These are phyloP conservation scores for Pyrenophora seminiperda DNA, from an alignment of 2,329 filamentous ascomycete species.

Conservation along the genomic window DNA sequence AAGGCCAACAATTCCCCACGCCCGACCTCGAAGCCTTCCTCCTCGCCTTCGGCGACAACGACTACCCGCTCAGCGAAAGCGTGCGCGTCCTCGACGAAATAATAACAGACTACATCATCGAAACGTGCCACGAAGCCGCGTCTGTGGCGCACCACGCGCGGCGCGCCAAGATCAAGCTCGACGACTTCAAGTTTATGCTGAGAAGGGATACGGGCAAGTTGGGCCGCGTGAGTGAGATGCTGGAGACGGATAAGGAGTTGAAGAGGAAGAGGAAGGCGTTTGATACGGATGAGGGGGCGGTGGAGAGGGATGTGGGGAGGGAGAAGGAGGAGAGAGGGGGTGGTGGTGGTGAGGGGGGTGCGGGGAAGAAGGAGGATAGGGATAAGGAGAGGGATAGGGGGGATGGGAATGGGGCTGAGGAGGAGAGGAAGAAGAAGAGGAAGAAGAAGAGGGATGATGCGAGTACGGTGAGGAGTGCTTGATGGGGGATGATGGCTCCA, in stretches of 20 bases:
- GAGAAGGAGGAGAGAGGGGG: constrained; percentile 16
- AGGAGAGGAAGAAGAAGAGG: constrained; percentile 23
- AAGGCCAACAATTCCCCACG: constrained; percentile 54
- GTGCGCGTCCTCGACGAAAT: constrained; percentile 91
- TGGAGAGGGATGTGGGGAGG: constrained; percentile 34
- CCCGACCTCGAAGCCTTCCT: constrained; percentile 69
- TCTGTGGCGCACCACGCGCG: constrained; percentile 83
- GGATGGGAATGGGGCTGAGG: constrained; percentile 9
- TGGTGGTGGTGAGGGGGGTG: constrained; percentile 14
- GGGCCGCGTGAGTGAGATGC: constrained; percentile 85
- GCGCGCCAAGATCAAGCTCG: constrained; percentile 95
- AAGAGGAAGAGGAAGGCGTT: constrained; percentile 81
- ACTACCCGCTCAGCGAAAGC: constrained; percentile 79
- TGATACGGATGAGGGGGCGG: constrained; percentile 68
- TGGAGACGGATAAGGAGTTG: constrained; percentile 85
- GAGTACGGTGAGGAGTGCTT: constrained; percentile 28
- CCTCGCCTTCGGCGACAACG: constrained; percentile 79
- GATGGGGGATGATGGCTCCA: constrained; percentile 6
- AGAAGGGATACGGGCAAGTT: constrained; percentile 83
- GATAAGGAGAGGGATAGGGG: constrained; percentile 2
- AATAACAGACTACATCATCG: constrained; percentile 90
- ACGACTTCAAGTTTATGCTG: constrained; percentile 95
- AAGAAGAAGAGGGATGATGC: constrained; percentile 28
- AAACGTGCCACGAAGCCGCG: constrained; percentile 87
- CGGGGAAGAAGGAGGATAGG: constrained; percentile 1